These are phyloP conservation scores for Rhodosorus marinus DNA, from an alignment of 23 red algal species.

Conservation along the genomic window DNA sequence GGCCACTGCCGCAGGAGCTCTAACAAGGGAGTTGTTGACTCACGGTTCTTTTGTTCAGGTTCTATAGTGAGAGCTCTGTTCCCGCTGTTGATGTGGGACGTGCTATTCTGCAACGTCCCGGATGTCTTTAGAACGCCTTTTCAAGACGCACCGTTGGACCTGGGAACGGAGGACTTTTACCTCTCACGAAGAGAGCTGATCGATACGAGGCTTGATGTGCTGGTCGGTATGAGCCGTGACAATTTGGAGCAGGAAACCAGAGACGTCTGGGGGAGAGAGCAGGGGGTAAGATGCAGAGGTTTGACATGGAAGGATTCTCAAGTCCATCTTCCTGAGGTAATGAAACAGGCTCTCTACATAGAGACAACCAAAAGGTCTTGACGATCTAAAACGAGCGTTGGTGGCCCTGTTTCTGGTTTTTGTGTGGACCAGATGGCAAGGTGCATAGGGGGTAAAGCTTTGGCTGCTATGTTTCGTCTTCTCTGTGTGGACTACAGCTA, in stretches of 20 bases:
- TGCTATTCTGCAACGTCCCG: neutral
- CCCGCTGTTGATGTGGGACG: constrained; percentile 5
- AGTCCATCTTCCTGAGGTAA: too few species aligned
- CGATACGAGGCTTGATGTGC: neutral
- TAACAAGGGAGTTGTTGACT: too few species aligned
- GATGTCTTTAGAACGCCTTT: neutral
- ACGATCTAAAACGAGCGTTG: too few species aligned
- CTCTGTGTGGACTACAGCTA: neutral
- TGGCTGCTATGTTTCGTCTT: neutral
- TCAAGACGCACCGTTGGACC: neutral
- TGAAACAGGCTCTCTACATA: too few species aligned
- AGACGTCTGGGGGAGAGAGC: too few species aligned
- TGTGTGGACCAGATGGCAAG: neutral
- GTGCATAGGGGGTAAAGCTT: neutral
- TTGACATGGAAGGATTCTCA: too few species aligned
- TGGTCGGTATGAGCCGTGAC: neutral
- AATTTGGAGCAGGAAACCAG: neutral
- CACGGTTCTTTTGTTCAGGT: too few species aligned
- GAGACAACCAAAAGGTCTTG: too few species aligned
- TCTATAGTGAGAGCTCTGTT: constrained; percentile 4
- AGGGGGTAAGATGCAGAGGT: too few species aligned
- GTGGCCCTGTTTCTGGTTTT: too few species aligned
- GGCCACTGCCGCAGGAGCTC: too few species aligned
- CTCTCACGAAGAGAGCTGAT: neutral
- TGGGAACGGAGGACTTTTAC: neutral